Base-by-base conservation (phyloP, 1,139 yeast genomes). In the Williopsis jadinii region DNA sequence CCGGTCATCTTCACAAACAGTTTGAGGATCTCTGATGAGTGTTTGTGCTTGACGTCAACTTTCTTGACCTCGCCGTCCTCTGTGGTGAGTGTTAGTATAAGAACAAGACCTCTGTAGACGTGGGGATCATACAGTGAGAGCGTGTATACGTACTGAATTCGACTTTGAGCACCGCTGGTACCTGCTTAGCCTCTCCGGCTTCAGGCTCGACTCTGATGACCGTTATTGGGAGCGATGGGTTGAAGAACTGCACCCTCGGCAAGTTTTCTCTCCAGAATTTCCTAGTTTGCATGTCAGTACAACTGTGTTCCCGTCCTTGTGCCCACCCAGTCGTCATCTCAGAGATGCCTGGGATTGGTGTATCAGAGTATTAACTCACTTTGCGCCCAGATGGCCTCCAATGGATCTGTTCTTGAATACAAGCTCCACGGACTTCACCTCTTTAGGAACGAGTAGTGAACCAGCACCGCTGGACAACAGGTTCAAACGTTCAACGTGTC, bases 231-330 rank as follows among this genome's bases (percentile, higher is more conserved):
- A 84, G 58, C 34, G 68, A 66, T 28, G 92, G 92, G 61, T 88
- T 88, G 65, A 86, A 90, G 62, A 84, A 88, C 58, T 80, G 83
- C 45, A 88, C 68, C 11, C 87, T 78, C 15, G 95, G 95, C 44
- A 87, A 67, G 61, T 78, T 74, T 39, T 70, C 66, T 54, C 75
- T 77, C 94, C 95, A 84, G 63, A 88, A 85, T 49, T 67, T 67
- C 42, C 74, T 65, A 11, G 12, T 28, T n/a, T 1, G 6, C 11
- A 8, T 28, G 46, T 39, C 41, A 41, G 49, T 38, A 28, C 38
- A 28, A 3, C n/a, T 28, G 19, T 28, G 19, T 19, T 19, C 6
- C 24, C 24, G 24, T 19, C 24, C 6, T 19, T 19, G 6, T 6
- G 6, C 24, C 24, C 24, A 19, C 24, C 6, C 6, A 19, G 24